Evolutionary conservation across 108 stramenopile genomes (phyloP).

Genomic region (Parmales sp.): DNA sequence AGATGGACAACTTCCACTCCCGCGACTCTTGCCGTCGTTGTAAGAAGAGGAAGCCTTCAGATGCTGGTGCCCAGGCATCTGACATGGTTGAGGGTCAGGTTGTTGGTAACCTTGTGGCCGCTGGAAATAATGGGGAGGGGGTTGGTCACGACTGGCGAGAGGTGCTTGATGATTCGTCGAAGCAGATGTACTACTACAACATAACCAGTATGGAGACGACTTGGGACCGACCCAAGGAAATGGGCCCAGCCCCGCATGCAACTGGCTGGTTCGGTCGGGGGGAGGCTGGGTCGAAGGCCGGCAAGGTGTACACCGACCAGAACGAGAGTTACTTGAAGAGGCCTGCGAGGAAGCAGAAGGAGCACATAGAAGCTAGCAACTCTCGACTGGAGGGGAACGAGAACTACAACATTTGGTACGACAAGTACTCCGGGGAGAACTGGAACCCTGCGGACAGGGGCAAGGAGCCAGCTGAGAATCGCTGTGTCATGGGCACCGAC

Average conservation of each 20-base stretch:
- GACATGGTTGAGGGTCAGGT: background rate
- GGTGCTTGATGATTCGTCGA: conserved; percentile 21
- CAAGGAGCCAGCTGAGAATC: conserved; percentile 26
- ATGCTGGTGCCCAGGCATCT: background rate
- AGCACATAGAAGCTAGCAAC: conserved; percentile 18
- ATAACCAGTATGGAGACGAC: conserved; percentile 16
- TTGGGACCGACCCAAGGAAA: conserved; percentile 30
- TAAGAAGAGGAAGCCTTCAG: conserved; percentile 12
- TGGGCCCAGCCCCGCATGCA: conserved; percentile 31
- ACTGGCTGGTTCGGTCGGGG: conserved; percentile 44
- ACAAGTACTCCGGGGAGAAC: conserved; percentile 29
- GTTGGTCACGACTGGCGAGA: conserved; percentile 25
- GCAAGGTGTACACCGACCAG: background rate
- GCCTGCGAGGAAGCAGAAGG: conserved; percentile 23
- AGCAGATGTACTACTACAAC: conserved; percentile 38
- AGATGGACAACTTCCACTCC: conserved; percentile 14
- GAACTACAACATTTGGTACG: conserved; percentile 39
- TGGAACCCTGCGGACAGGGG: conserved; percentile 11
- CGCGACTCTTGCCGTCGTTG: conserved; percentile 19
- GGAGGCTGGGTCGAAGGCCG: conserved; percentile 12
- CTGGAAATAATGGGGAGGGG: background rate
- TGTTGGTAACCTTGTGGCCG: background rate
- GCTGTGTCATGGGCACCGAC: conserved; percentile 27
- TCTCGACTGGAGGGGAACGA: conserved; percentile 27
- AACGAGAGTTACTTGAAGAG: conserved; percentile 27